Evolutionary conservation across 2,329 filamentous ascomycete species (phyloP).

Genomic region (Intubia oerlemansii): DNA sequence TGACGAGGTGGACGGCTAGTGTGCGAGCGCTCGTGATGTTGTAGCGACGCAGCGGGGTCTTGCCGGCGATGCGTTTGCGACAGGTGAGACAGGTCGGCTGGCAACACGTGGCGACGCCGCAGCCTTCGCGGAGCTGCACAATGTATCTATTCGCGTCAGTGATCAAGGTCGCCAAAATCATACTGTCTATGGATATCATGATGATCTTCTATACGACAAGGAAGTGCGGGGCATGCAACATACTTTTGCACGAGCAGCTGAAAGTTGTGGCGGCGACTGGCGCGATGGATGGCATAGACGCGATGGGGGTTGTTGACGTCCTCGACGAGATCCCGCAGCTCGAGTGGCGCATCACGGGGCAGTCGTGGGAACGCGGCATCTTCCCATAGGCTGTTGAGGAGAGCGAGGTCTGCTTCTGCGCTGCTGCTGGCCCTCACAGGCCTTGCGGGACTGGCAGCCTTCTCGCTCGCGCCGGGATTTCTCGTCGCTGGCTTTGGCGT

Average conservation of each 20-base stretch:
- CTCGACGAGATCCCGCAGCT: constrained; percentile 31
- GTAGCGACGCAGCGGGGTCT: constrained; percentile 53
- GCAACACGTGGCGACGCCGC: constrained; percentile 43
- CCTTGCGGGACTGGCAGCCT: too few relatives aligned
- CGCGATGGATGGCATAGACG: constrained; percentile 38
- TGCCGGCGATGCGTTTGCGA: constrained; percentile 43
- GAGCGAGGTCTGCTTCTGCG: constrained; percentile 22
- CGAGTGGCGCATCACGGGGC: constrained; percentile 35
- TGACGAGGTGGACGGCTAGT: constrained; percentile 60
- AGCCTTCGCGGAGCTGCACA: constrained; percentile 64
- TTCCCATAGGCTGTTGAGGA: constrained; percentile 38
- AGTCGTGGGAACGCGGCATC: constrained; percentile 36
- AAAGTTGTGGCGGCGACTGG: constrained; percentile 39
- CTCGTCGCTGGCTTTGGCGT: too few relatives aligned
- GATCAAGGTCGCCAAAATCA: too few relatives aligned
- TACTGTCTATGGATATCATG: too few relatives aligned
- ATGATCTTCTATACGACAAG: constrained; percentile 4
- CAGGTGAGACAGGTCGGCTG: constrained; percentile 67
- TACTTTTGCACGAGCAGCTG: constrained; percentile 48
- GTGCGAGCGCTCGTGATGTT: constrained; percentile 66
- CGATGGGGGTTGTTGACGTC: constrained; percentile 39
- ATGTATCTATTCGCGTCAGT: too few relatives aligned
- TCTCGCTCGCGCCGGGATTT: too few relatives aligned
- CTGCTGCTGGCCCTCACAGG: too few relatives aligned
- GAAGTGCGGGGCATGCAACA: constrained; percentile 12